Base-by-base conservation (phyloP, 352 stramenopile genomes). In the Phytopythium mirpurense region DNA sequence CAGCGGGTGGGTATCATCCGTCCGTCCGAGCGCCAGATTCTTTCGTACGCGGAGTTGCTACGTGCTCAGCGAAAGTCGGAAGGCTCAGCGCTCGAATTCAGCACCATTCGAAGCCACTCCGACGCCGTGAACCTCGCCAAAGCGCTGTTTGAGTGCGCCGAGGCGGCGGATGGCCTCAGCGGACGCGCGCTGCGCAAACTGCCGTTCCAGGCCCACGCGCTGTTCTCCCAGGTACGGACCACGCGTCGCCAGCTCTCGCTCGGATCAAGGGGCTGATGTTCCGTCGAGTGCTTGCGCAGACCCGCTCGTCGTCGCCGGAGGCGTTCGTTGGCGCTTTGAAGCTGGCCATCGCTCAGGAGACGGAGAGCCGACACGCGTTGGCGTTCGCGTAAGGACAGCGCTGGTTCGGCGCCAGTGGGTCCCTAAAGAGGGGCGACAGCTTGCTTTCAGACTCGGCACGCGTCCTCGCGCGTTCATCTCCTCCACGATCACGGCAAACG, bases 181-280 rank as follows among this genome's bases (percentile, higher is more conserved):
- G 86, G 86, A 5, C 68, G 86, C 29, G 71, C 74, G 16, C 54
- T 96, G 31, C 81, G 86, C 15, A 96, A 96, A 36, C 68, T 96
- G 12, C 86, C 86, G 1, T 95, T 96, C 47, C 83, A 94, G 44
- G 75, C 84, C 1, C 72, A 91, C 49, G 72, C 83, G 3, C 78
- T 83, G 43, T 93, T 86, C 53, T 67, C 77, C 15, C 72, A 83
- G 70, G 76, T 89, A 65, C 26, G 11, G 32, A 10, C 26, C 11
- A 14, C 3, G 16, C 11, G 7, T 29, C 14, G 23, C 14, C 5
- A 15, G 15, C 15, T 6, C 40, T 45, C 10, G 11, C 10, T 19
- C 11, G n/a, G n/a, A 15, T 45, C 11, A 3, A 26, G 6, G 7
- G 35, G 42, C 8, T 16, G 1, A 6, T 21, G 27, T 16, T 50